Percentiles rank a stretch among this genome's conserved stretches.
Conservation (phyloP, 2,329 filamentous ascomycete species). For the Colletotrichum abscissum region DNA sequence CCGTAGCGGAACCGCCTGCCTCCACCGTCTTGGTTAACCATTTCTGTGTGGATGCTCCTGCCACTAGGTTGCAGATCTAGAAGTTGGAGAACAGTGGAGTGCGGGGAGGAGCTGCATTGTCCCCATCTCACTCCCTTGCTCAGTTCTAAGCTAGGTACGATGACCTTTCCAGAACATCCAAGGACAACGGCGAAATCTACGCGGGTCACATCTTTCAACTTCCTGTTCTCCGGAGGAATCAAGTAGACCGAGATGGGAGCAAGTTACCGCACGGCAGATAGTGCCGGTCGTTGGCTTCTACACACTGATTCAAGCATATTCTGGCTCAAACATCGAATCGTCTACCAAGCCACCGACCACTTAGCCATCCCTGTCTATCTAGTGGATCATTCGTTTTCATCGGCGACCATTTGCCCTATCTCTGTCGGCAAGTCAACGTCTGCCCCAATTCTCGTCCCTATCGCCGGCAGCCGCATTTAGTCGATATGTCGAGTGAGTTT, state of each 20-base stretch:
- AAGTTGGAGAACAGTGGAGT: neutral
- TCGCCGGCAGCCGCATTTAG: slow-evolving; percentile 22
- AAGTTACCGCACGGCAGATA: neutral
- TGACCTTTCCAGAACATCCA: neutral
- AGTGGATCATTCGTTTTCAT: neutral
- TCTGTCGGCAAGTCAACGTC: neutral
- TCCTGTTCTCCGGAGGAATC: neutral
- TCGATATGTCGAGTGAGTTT: neutral
- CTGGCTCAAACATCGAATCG: neutral
- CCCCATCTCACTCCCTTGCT: neutral
- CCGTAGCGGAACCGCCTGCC: neutral
- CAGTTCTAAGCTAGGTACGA: neutral
- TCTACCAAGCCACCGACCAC: neutral
- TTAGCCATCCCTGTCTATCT: neutral
- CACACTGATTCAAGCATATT: neutral
- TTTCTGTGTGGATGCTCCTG: neutral
- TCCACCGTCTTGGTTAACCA: neutral
- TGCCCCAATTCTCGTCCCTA: neutral
- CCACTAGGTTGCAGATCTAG: neutral
- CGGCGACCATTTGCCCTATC: neutral
- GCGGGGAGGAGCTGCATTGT: neutral
- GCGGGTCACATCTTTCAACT: neutral
- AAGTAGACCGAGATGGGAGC: neutral
- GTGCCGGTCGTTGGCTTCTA: neutral
- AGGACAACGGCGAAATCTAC: neutral